These are phyloP conservation scores for Boeremia lycopersici DNA, from an alignment of 2,329 filamentous ascomycete species.

Conservation along the genomic window DNA sequence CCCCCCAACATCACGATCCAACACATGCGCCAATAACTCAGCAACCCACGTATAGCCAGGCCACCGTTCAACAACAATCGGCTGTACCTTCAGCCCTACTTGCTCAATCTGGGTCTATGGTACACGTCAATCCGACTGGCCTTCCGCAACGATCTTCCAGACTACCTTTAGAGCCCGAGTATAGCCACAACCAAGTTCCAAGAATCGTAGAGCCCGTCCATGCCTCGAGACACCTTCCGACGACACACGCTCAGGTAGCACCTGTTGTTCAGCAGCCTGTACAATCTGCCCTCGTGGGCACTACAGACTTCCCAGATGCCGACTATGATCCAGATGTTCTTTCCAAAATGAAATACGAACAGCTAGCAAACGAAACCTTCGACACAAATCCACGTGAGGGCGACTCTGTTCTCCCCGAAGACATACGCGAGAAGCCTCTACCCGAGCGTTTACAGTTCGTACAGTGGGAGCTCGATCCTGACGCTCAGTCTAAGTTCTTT, in stretches of 20 bases:
- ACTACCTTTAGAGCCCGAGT: not conserved
- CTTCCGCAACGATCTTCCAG: constrained; percentile 4
- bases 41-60: constrained; percentile 18
- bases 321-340: constrained; percentile 58
- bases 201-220: constrained; percentile 5
- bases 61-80: not conserved
- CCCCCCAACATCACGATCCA: constrained; percentile 1
- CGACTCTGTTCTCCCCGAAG: constrained; percentile 23
- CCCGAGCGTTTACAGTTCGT: constrained; percentile 37
- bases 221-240: constrained; percentile 3
- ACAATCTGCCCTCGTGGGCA: constrained; percentile 18
- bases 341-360: constrained; percentile 53
- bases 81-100: not conserved
- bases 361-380: constrained; percentile 59
- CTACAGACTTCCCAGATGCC: constrained; percentile 4
- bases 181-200: not conserved
- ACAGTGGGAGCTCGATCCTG: constrained; percentile 26
- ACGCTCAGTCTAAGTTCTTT: constrained; percentile 58
- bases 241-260: constrained; percentile 6
- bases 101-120: not conserved
- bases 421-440: constrained; percentile 36
- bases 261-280: constrained; percentile 12
- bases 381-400: constrained; percentile 45
- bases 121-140: not conserved
- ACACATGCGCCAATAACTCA: constrained; percentile 14